Evolutionary conservation across 257 asterid species (phyloP), one percentile per base, ranked within the genome.

Genomic region (Rauvolfia tetraphylla): DNA sequence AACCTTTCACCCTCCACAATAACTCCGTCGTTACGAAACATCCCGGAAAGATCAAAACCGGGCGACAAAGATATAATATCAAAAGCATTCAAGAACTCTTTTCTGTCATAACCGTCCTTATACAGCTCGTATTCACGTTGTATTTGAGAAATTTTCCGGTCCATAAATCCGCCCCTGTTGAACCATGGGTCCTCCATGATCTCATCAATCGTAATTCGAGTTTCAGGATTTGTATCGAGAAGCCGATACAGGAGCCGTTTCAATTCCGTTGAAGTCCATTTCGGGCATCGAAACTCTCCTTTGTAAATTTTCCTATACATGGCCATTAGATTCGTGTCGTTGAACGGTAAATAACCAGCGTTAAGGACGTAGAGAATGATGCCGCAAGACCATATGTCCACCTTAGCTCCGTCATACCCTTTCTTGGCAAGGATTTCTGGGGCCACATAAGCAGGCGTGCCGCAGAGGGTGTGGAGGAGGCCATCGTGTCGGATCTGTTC

Each of bases 161-260:
- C 85, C 82, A 87, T 91, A 46, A 90, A 85, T 66, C 31, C 71
- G 29, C 94, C 96, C 72, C 79, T 86, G 33, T 85, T 87, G 82
- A 91, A 91, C 97, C 96, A 91, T 65, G 76, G 84, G 39, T 86
- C 86, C 12, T 81, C 83, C 96, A 90, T 87, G 29, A 91, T 82
- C 73, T 90, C 97, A 33, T 87, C 85, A 68, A 91, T 79, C 0
- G 96, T 85, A 79, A 87, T 87, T 85, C 97, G 85, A 1, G 90
- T 90, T 53, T 85, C 84, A 0, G 96, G 93, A 79, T 88, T 90
- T 1, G 85, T 78, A 74, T 90, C 91, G 6, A 91, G 89, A 39
- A 87, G 76, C 11, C 90, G 88, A 56, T 34, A 71, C 27, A 83
- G 25, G 0, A 83, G 22, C 36, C 49, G 75, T 12, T 59, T 53